These are phyloP conservation scores for Arctium minus DNA, from an alignment of 129 eudicot genomes.

Conservation along the genomic window DNA sequence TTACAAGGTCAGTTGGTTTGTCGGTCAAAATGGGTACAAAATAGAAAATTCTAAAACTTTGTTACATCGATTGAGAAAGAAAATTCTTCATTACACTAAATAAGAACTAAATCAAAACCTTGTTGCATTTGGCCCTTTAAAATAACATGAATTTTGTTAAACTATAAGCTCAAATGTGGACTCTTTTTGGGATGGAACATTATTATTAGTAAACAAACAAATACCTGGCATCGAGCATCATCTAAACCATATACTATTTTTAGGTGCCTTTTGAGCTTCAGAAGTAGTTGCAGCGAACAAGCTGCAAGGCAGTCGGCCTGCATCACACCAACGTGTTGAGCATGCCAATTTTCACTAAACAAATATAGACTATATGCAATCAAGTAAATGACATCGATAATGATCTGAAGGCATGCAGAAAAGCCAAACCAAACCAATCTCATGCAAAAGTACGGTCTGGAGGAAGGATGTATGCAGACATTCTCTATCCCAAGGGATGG, in stretches of 20 bases:
- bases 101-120: background rate
- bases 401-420: background rate
- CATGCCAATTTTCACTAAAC: background rate
- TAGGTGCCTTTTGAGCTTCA: conserved; percentile 90
- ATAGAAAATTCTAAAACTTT: background rate
- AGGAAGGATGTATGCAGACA: too few species aligned
- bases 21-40: background rate
- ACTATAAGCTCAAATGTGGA: background rate
- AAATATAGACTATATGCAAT: conserved; percentile 14
- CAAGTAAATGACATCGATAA: background rate
- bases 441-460: too few species aligned
- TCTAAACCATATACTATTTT: conserved; percentile 76
- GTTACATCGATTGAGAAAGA: background rate
- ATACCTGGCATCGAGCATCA: conserved; percentile 94
- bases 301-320: conserved; percentile 86
- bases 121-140: too few species aligned
- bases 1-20: background rate
- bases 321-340: conserved; percentile 23
- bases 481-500: too few species aligned
- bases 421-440: background rate
- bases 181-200: background rate
- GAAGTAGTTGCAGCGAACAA: conserved; percentile 78
- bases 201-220: conserved; percentile 3
- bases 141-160: too few species aligned
- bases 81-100: background rate